Conservation (phyloP, 2,329 filamentous ascomycete genomes). For the Ascosphaera aggregata region DNA sequence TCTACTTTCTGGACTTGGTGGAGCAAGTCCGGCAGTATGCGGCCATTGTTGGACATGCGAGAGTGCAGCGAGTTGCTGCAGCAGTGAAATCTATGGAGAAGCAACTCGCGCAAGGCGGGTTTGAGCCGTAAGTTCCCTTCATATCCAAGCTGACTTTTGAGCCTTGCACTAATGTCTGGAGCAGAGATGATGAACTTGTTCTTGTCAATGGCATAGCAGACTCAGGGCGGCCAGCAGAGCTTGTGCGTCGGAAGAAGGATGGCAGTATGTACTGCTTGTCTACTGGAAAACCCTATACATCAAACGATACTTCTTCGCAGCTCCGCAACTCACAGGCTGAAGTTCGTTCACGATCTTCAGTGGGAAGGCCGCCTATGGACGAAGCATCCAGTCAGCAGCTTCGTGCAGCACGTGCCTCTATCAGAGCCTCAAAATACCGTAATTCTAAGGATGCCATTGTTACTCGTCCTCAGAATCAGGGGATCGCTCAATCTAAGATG, state of each 20-base stretch:
- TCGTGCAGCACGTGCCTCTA: too few relatives aligned
- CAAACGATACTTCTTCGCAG: constrained; percentile 10
- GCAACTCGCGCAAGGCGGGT: constrained; percentile 28
- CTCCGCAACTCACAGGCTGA: constrained; percentile 18
- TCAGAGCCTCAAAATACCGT: too few relatives aligned
- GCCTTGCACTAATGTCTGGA: too few relatives aligned
- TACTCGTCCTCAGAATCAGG: too few relatives aligned
- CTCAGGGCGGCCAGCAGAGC: constrained; percentile 61
- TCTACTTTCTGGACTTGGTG: constrained; percentile 90
- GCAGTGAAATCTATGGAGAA: constrained; percentile 10
- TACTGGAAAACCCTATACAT: constrained; percentile 40
- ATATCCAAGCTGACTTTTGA: constrained; percentile 14
- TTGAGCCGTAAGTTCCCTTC: constrained; percentile 9
- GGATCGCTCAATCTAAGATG: too few relatives aligned
- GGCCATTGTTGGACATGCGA: constrained; percentile 52
- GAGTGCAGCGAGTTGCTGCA: constrained; percentile 28
- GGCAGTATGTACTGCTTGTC: constrained; percentile 58
- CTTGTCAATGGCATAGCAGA: constrained; percentile 61
- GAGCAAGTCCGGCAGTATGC: constrained; percentile 86
- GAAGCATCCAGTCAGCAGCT: too few relatives aligned
- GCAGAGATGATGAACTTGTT: constrained; percentile 46
- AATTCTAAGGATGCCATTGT: too few relatives aligned
- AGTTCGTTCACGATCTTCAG: too few relatives aligned
- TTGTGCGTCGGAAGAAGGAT: constrained; percentile 62
- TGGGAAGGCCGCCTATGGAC: too few relatives aligned